phyloP scores from a whole-genome alignment of 1,284 basidiomycete species.

The Rhodofomes roseus region DNA sequence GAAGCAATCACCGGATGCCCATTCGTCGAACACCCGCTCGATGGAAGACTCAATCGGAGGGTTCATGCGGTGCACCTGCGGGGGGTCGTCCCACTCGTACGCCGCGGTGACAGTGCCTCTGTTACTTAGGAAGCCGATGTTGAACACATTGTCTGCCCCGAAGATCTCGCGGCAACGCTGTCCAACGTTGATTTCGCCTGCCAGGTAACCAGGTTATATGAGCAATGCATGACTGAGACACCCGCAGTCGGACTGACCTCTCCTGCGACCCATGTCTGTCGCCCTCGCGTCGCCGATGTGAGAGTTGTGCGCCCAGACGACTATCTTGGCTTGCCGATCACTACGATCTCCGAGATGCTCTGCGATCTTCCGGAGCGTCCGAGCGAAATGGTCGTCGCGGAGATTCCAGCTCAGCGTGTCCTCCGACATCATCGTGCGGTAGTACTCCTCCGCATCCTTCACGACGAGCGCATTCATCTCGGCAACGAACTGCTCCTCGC shows the following conservation, averaged over 20 bases:
- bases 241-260: conserved; percentile 10
- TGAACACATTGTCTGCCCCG: conserved; percentile 23
- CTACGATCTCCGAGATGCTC: conserved; percentile 15
- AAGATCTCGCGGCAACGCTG: conserved; percentile 28
- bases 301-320: conserved; percentile 29
- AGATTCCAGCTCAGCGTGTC: conserved; percentile 26
- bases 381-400: conserved; percentile 26
- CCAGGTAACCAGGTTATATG: background rate
- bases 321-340: conserved; percentile 19
- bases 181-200: conserved; percentile 28
- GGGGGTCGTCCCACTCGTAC: conserved; percentile 26
- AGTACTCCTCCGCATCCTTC: conserved; percentile 27
- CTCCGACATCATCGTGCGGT: conserved; percentile 25
- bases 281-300: conserved; percentile 28
- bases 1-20: conserved; percentile 16
- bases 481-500: conserved; percentile 25
- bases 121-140: conserved; percentile 25
- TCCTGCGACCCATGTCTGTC: conserved; percentile 25
- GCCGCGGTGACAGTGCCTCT: conserved; percentile 28
- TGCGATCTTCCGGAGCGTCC: conserved; percentile 20
- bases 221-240: background rate
- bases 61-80: conserved; percentile 22
- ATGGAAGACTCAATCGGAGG: conserved; percentile 21
- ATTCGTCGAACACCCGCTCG: conserved; percentile 22
- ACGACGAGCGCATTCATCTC: conserved; percentile 29